Evolutionary conservation across 2,329 filamentous ascomycete genomes (phyloP).

Genomic region (Fonsecaea pugnacius): DNA sequence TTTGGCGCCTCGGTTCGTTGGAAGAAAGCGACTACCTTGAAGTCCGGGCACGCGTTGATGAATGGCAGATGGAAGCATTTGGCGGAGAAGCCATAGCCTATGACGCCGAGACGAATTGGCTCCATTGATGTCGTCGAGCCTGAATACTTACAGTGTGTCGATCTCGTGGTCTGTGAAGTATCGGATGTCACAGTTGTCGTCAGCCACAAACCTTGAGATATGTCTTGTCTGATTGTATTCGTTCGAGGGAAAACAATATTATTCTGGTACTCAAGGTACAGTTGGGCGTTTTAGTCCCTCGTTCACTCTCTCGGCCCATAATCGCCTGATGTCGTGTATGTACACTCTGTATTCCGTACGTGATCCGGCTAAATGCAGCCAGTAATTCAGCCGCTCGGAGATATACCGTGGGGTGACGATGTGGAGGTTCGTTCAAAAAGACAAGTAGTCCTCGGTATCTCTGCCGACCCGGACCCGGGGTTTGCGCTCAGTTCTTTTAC

Average conservation of each 20-base stretch:
- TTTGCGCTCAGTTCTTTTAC: not conserved
- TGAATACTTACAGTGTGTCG: not conserved
- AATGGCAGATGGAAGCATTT: slow-evolving; percentile 85
- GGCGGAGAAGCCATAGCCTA: slow-evolving; percentile 67
- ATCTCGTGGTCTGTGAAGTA: not conserved
- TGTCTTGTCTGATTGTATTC: not conserved
- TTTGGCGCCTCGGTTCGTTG: slow-evolving; percentile 59
- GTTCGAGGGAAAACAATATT: not conserved
- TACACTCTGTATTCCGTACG: not conserved
- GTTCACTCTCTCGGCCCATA: not conserved
- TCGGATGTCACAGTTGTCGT: not conserved
- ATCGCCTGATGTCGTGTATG: slow-evolving; percentile 2
- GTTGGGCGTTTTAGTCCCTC: not conserved
- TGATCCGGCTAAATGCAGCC: slow-evolving; percentile 20
- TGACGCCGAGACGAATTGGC: slow-evolving; percentile 59
- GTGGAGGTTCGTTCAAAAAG: not conserved
- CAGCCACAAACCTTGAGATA: not conserved
- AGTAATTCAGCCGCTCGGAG: slow-evolving; percentile 20
- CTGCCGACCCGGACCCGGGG: not conserved
- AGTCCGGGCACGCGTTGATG: slow-evolving; percentile 64
- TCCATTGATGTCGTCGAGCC: slow-evolving; percentile 8
- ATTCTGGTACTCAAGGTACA: not conserved
- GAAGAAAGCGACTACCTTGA: slow-evolving; percentile 73
- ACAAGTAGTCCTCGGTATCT: not conserved
- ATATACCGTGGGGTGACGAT: slow-evolving; percentile 14